Percentiles rank a stretch among this genome's conserved stretches.
Evolutionary conservation across 2,329 filamentous ascomycete genomes (phyloP).

Genomic region (Fusarium pininemorale): DNA sequence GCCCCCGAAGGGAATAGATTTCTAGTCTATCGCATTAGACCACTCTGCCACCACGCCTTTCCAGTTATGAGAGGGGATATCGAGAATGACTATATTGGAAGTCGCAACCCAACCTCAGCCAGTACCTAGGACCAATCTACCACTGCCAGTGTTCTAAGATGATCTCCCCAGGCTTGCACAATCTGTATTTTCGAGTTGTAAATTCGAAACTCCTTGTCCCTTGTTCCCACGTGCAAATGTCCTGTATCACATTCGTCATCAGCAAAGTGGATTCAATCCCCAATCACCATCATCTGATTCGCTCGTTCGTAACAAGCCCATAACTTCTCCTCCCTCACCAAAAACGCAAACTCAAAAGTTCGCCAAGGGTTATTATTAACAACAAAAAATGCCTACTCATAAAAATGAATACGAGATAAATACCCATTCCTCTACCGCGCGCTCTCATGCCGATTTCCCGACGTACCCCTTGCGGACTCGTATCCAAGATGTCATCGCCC

Average conservation of each 20-base stretch:
- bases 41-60: slow-evolving; percentile 28
- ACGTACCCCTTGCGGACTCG: not conserved
- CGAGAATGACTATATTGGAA: accelerated
- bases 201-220: not conserved
- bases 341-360: not conserved
- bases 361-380: not conserved
- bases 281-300: not conserved
- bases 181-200: not conserved
- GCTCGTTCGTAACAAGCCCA: not conserved
- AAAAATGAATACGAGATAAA: not conserved
- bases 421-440: not conserved
- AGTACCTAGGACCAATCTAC: accelerated
- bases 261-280: not conserved
- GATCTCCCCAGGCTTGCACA: not conserved
- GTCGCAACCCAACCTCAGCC: accelerated
- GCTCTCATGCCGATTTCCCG: not conserved
- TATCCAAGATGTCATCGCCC: not conserved
- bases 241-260: not conserved
- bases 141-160: not conserved
- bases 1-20: slow-evolving; percentile 30
- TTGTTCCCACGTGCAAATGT: not conserved
- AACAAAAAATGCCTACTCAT: not conserved
- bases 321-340: not conserved
- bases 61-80: accelerated
- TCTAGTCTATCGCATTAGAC: slow-evolving; percentile 33